Percentiles rank a stretch among this genome's conserved stretches.
Evolutionary conservation across 148 eudicot species (phyloP).

Genomic region (Cornus kousa): DNA sequence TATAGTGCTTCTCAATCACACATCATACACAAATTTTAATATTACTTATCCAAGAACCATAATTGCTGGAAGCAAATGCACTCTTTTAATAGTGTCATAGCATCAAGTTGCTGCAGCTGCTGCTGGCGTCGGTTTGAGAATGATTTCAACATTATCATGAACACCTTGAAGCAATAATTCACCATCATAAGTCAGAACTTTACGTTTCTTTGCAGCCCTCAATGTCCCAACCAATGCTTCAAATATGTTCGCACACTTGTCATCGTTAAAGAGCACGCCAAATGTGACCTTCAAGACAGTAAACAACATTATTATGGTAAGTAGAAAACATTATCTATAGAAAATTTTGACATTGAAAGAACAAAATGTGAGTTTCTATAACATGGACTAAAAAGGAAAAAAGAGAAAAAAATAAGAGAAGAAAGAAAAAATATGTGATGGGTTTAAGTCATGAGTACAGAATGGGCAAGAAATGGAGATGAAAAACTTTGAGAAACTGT

Average conservation of each 20-base stretch:
- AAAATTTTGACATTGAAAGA: not conserved
- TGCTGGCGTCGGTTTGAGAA: slow-evolving; percentile 56
- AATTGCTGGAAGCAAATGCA: not conserved
- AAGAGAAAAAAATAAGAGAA: not conserved
- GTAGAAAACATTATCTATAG: not conserved
- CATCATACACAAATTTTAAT: not conserved
- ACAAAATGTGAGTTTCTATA: no score
- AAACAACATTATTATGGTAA: not conserved
- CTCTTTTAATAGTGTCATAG: slow-evolving; percentile 11
- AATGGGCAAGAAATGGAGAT: not conserved
- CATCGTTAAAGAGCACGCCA: slow-evolving; percentile 89
- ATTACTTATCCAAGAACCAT: not conserved
- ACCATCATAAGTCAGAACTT: slow-evolving; percentile 75
- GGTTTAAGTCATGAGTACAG: not conserved
- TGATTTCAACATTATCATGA: slow-evolving; percentile 81
- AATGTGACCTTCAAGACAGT: slow-evolving; percentile 71
- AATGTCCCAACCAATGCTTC: slow-evolving; percentile 96
- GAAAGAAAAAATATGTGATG: not conserved
- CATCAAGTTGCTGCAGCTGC: slow-evolving; percentile 33
- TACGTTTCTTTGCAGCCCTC: slow-evolving; percentile 93
- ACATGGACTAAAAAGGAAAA: not conserved
- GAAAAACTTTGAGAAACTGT: not conserved
- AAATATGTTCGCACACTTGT: slow-evolving; percentile 91
- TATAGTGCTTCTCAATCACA: not conserved
- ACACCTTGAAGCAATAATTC: slow-evolving; percentile 94